These are phyloP conservation scores for Cyberlindnera amylophila DNA, from an alignment of 805 yeast genomes.

Conservation along the genomic window DNA sequence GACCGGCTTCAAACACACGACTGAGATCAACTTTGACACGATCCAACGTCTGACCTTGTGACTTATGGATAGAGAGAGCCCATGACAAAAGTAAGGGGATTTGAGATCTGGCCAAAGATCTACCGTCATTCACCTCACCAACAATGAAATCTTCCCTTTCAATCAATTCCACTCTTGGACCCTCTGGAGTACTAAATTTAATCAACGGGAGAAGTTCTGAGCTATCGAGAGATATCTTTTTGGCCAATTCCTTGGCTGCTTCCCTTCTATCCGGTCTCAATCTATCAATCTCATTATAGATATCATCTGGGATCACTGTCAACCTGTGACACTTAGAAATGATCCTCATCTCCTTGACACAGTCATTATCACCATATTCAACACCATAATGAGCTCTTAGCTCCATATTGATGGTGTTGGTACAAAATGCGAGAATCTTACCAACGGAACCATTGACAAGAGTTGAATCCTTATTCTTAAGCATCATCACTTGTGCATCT, in stretches of 20 bases:
- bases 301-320: conserved; percentile 25
- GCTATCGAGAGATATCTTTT: too few species aligned
- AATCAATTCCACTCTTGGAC: conserved; percentile 15
- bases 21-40: conserved; percentile 66
- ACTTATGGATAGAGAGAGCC: conserved; percentile 82
- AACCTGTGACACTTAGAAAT: conserved; percentile 31
- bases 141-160: conserved; percentile 16
- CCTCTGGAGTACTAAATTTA: conserved; percentile 37
- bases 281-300: conserved; percentile 24
- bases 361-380: background rate
- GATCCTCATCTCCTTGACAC: conserved; percentile 21
- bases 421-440: conserved; percentile 44
- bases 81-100: conserved; percentile 71
- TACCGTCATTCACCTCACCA: conserved; percentile 30
- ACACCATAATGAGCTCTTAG: background rate
- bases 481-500: conserved; percentile 92
- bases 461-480: conserved; percentile 71
- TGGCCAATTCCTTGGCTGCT: conserved; percentile 17
- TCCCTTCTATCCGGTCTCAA: conserved; percentile 12
- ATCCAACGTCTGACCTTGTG: conserved; percentile 80
- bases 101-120: conserved; percentile 44
- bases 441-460: conserved; percentile 94
- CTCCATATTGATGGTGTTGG: conserved; percentile 23
- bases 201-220: conserved; percentile 39
- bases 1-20: conserved; percentile 74